These are phyloP conservation scores for Rusavskia elegans DNA, from an alignment of 495 filamentous ascomycete species.

Conservation along the genomic window DNA sequence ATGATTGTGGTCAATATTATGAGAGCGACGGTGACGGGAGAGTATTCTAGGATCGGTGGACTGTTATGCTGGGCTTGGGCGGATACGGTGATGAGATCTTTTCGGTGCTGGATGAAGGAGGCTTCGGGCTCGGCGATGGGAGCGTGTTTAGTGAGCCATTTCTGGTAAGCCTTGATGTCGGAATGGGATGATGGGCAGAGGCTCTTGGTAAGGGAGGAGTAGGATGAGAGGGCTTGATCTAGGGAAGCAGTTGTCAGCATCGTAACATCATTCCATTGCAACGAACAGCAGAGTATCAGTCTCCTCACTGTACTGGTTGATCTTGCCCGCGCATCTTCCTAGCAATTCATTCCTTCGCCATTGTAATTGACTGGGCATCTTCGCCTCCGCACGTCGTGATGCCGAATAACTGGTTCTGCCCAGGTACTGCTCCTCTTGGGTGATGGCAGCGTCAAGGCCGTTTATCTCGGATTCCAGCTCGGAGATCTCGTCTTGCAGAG, in stretches of 20 bases:
- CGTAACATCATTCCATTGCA: background rate
- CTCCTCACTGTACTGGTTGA: constrained; percentile 68
- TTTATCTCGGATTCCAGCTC: constrained; percentile 64
- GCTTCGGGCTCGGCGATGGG: constrained; percentile 53
- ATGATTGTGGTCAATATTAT: constrained; percentile 42
- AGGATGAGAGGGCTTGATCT: constrained; percentile 60
- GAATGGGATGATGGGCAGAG: constrained; percentile 37
- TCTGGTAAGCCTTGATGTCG: constrained; percentile 47
- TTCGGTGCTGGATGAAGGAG: constrained; percentile 45
- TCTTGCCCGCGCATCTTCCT: constrained; percentile 53
- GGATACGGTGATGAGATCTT: constrained; percentile 48
- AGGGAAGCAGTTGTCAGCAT: constrained; percentile 1
- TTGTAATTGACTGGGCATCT: constrained; percentile 51
- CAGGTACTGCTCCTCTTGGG: constrained; percentile 30
- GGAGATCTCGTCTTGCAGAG: constrained; percentile 74
- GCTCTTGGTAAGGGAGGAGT: constrained; percentile 39
- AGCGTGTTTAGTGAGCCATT: constrained; percentile 43
- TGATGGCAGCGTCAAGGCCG: constrained; percentile 44
- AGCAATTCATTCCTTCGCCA: constrained; percentile 56
- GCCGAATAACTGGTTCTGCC: constrained; percentile 31
- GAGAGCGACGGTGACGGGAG: constrained; percentile 37
- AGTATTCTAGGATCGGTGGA: constrained; percentile 11
- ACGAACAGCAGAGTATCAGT: background rate
- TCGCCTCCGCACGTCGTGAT: constrained; percentile 51
- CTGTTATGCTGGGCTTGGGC: background rate